Evolutionary conservation across 2,329 filamentous ascomycete species (phyloP).

Genomic region (Fusarium marasasianum): DNA sequence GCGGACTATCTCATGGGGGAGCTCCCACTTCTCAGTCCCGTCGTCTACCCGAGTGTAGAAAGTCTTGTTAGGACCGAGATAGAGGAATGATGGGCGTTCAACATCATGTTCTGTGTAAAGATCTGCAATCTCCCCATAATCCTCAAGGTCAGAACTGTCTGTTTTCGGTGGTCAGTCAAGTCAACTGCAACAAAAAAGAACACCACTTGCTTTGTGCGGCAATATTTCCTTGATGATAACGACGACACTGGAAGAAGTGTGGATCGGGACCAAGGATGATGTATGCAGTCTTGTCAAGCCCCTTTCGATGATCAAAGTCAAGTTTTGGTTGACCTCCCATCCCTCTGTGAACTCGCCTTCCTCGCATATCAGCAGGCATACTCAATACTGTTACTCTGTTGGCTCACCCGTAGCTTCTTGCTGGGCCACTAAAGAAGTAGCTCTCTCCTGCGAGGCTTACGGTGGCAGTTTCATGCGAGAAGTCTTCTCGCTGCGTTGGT

Average conservation of each 20-base stretch:
- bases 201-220: conserved; percentile 22
- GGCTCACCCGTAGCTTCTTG: conserved; percentile 31
- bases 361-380: not conserved
- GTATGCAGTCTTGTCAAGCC: conserved; percentile 11
- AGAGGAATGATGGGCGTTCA: conserved; percentile 36
- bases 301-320: conserved; percentile 15
- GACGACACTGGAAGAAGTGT: conserved; percentile 37
- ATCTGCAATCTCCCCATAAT: conserved; percentile 26
- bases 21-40: conserved; percentile 27
- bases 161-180: not conserved
- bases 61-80: conserved; percentile 23
- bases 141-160: conserved; percentile 31
- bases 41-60: conserved; percentile 34
- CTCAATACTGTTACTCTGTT: not conserved
- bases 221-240: conserved; percentile 18
- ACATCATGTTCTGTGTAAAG: conserved; percentile 31
- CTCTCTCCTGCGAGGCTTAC: conserved; percentile 30
- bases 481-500: conserved; percentile 1
- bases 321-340: not conserved
- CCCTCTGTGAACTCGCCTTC: conserved; percentile 7
- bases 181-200: too few species aligned
- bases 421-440: conserved; percentile 37
- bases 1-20: not conserved
- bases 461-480: conserved; percentile 19
- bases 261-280: conserved; percentile 33